Conservation (phyloP, 2,329 filamentous ascomycete genomes). For the Periconia sp. region DNA sequence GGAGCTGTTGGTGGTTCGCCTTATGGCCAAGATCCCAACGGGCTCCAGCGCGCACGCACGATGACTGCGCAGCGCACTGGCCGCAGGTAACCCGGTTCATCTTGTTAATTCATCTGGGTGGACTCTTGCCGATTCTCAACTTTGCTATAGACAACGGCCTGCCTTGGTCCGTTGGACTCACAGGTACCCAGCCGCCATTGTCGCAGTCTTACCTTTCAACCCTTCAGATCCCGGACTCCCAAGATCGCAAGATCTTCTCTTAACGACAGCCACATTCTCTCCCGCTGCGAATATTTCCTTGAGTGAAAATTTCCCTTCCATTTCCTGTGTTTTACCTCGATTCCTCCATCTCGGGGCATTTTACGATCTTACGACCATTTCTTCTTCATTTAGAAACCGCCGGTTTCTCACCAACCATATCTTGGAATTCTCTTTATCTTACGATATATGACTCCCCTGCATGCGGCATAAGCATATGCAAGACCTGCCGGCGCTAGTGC, state of each 20-base stretch:
- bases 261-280: conserved; percentile 19
- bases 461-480: conserved; percentile 41
- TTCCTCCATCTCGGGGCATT: conserved; percentile 39
- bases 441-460: conserved; percentile 47
- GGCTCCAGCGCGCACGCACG: conserved; percentile 40
- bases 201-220: no score
- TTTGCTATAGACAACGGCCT: conserved; percentile 29
- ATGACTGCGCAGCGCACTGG: conserved; percentile 35
- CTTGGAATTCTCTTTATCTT: conserved; percentile 33
- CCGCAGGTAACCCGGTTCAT: conserved; percentile 31
- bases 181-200: no score
- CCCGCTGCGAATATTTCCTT: conserved; percentile 29
- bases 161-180: conserved; percentile 16
- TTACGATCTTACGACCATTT: conserved; percentile 44
- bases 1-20: conserved; percentile 40
- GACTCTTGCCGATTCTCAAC: conserved; percentile 22
- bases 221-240: no score
- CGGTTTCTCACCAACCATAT: conserved; percentile 28
- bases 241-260: no score
- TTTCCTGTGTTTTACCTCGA: conserved; percentile 40
- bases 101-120: conserved; percentile 21
- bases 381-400: conserved; percentile 25
- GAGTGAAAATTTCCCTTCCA: conserved; percentile 35
- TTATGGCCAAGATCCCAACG: conserved; percentile 39
- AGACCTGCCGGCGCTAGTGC: conserved; percentile 30